A percentile compares a stretch with the other conserved stretches of the same genome.
These are phyloP conservation scores for Microascus cirrosus DNA, from an alignment of 2,329 filamentous ascomycete species.

Conservation along the genomic window DNA sequence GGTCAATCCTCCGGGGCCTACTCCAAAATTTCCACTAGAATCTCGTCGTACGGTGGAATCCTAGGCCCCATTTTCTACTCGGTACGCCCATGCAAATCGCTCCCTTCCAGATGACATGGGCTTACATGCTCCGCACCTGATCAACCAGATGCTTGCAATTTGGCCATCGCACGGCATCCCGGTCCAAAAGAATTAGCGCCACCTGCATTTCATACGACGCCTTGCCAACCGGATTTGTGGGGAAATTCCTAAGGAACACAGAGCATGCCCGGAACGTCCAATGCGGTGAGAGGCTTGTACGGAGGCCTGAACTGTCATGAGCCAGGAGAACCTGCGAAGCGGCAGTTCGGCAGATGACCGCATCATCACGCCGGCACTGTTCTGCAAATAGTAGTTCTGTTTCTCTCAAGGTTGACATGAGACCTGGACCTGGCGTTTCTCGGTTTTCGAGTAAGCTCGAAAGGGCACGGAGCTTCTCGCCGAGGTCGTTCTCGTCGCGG, in stretches of 20 bases:
- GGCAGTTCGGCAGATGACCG: not conserved
- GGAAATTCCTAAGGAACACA: not conserved
- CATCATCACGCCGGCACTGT: not conserved
- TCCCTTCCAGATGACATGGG: too few species aligned
- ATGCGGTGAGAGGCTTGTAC: not conserved
- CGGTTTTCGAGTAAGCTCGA: not conserved
- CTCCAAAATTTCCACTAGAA: too few species aligned
- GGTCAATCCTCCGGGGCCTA: too few species aligned
- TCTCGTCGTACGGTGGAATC: too few species aligned
- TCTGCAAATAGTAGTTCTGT: not conserved
- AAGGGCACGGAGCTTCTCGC: not conserved
- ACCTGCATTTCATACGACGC: not conserved
- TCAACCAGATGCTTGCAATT: not conserved
- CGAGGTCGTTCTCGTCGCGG: not conserved
- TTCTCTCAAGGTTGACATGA: not conserved
- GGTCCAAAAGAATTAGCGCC: not conserved
- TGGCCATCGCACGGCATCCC: not conserved
- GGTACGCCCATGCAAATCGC: too few species aligned
- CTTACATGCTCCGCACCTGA: not conserved
- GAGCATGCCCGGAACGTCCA: not conserved
- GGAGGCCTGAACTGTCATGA: not conserved
- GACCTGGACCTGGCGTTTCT: not conserved
- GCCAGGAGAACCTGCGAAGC: not conserved
- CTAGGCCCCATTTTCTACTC: too few species aligned
- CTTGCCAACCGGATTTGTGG: not conserved